Conservation (phyloP, 331 rosid species). For the Acacia pycnantha region DNA sequence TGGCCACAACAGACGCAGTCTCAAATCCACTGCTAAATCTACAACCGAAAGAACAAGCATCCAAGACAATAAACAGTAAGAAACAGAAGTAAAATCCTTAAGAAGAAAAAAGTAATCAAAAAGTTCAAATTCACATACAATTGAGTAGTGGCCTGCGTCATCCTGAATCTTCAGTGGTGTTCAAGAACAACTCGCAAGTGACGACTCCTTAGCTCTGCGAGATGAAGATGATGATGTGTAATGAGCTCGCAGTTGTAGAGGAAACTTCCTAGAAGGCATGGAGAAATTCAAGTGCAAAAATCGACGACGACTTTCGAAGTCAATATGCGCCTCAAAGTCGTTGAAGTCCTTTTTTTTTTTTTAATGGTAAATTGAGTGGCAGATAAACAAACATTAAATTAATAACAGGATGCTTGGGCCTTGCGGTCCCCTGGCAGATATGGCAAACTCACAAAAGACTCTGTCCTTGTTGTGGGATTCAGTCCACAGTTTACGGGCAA, state of each 20-base stretch:
- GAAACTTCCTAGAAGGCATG: too few species aligned
- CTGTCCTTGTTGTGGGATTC: not conserved
- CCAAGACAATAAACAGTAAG: not conserved
- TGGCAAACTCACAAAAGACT: too few species aligned
- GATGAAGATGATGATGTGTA: not conserved
- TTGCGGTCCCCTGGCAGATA: too few species aligned
- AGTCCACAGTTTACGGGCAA: not conserved
- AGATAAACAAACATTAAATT: too few species aligned
- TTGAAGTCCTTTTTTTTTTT: not conserved
- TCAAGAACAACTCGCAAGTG: not conserved
- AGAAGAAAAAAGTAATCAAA: not conserved
- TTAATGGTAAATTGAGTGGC: not conserved
- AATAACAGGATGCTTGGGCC: too few species aligned
- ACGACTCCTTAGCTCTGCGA: not conserved
- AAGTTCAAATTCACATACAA: not conserved
- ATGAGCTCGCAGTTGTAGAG: too few species aligned
- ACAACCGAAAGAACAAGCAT: not conserved
- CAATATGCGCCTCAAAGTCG: not conserved
- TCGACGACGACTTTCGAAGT: too few species aligned
- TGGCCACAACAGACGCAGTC: conserved; percentile 27
- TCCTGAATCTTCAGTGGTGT: not conserved
- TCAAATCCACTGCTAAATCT: conserved; percentile 52
- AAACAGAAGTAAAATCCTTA: not conserved
- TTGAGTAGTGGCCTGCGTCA: not conserved
- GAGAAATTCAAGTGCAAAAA: not conserved